Conservation (phyloP, 345 rosid genomes). For the Eucalyptus polybractea region DNA sequence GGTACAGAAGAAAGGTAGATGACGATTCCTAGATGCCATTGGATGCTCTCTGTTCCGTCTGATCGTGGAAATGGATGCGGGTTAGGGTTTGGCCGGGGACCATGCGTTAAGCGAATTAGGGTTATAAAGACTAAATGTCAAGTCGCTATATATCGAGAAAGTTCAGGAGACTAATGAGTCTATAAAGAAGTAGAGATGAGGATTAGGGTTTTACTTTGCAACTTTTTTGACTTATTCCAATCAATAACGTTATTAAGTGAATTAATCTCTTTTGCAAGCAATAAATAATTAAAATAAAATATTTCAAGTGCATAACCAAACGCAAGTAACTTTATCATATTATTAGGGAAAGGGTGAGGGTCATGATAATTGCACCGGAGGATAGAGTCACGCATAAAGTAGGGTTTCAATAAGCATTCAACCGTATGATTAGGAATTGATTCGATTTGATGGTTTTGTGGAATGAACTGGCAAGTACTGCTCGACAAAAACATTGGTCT, state of each 20-base stretch:
- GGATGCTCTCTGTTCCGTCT: background rate
- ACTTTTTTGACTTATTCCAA: background rate
- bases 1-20: background rate
- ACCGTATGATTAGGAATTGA: background rate
- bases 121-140: too few species aligned
- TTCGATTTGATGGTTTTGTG: background rate
- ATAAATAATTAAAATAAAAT: background rate
- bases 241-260: background rate
- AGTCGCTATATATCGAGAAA: too few species aligned
- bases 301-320: background rate
- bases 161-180: too few species aligned
- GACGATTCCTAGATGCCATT: background rate
- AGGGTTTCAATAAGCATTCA: too few species aligned
- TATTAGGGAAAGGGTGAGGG: background rate
- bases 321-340: background rate
- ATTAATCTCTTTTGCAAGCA: background rate
- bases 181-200: too few species aligned
- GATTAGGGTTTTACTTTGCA: background rate
- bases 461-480: background rate
- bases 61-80: background rate
- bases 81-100: background rate
- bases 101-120: background rate
- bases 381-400: background rate
- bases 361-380: background rate
- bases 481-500: background rate